phyloP scores from a whole-genome alignment of 345 rosid species.

The Rhizophora apiculata region DNA sequence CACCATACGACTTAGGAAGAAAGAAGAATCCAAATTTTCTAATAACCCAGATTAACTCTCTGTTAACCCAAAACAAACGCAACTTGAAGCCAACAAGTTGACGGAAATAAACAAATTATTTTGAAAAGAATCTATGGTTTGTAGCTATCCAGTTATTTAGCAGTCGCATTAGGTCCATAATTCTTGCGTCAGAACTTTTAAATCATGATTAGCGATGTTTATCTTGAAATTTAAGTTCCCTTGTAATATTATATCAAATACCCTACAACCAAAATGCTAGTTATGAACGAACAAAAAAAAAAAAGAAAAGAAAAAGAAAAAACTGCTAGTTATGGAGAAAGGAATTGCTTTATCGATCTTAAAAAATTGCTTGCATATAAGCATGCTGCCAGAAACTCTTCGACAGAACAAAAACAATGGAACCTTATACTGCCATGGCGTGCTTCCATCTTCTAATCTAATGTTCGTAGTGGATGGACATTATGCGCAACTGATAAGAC shows the following conservation, averaged over 20 bases:
- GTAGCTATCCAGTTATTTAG: no score
- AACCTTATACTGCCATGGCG: background rate
- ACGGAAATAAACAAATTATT: no score
- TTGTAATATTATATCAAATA: background rate
- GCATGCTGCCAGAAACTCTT: background rate
- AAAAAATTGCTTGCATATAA: background rate
- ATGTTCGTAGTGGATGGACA: slow-evolving; percentile 13
- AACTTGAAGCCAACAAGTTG: no score
- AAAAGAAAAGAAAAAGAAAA: no score
- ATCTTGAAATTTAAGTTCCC: background rate
- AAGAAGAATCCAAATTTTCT: no score
- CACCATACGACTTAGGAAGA: background rate
- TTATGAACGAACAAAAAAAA: background rate
- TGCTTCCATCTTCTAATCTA: background rate
- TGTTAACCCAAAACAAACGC: no score
- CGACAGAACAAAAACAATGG: background rate
- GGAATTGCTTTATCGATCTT: background rate
- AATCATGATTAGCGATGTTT: background rate
- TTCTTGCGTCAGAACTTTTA: background rate
- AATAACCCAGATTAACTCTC: no score
- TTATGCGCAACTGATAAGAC: slow-evolving; percentile 1
- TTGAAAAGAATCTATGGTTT: no score
- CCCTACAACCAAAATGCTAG: background rate
- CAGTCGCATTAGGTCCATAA: background rate
- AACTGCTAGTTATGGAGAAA: background rate